A percentile compares a stretch with the other conserved stretches of the same genome.
Evolutionary conservation across 164 flowering plant species (phyloP).

Genomic region (Hamamelis virginiana): DNA sequence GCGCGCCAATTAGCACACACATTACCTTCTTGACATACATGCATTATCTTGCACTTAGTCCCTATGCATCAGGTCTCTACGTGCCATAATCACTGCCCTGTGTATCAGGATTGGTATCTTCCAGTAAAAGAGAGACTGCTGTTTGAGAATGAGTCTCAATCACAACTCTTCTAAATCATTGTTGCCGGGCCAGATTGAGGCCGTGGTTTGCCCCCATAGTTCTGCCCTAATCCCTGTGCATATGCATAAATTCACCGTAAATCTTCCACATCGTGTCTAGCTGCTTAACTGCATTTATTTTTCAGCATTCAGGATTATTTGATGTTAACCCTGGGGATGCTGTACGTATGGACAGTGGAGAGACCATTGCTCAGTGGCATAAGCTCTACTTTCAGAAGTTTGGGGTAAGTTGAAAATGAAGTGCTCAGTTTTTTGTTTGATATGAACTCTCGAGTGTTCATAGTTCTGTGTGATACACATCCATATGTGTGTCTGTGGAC

Average conservation of each 20-base stretch:
- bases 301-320: slow-evolving; percentile 65
- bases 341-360: slow-evolving; percentile 60
- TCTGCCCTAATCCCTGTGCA: not conserved
- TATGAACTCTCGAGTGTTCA: not conserved
- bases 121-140: no score
- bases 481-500: not conserved
- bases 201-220: no score
- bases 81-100: no score
- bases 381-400: slow-evolving; percentile 45
- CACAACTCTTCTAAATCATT: no score
- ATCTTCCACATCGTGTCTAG: not conserved
- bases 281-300: slow-evolving; percentile 7
- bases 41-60: no score
- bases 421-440: not conserved
- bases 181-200: no score
- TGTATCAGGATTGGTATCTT: no score
- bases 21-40: no score
- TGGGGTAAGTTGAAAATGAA: slow-evolving; percentile 3
- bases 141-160: no score
- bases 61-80: no score
- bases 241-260: not conserved
- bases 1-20: no score
- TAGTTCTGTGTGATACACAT: no score
- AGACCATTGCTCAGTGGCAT: slow-evolving; percentile 67
- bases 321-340: slow-evolving; percentile 58